Percentiles rank a stretch among this genome's conserved stretches.
These are phyloP conservation scores for Mediolabrus comicus DNA, from an alignment of 108 stramenopile species.

Conservation along the genomic window DNA sequence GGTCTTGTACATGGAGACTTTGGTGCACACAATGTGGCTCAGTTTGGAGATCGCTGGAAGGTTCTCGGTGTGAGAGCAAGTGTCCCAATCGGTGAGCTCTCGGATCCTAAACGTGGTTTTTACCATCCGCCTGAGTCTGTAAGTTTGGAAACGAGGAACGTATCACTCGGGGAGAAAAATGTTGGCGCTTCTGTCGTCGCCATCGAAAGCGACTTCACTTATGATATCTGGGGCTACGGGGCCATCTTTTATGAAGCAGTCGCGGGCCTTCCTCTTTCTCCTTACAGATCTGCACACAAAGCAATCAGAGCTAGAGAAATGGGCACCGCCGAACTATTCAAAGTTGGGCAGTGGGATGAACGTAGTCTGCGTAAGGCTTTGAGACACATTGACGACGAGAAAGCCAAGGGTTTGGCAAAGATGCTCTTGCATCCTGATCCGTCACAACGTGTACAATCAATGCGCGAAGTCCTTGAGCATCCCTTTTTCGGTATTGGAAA, in stretches of 20 bases:
- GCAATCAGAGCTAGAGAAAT: constrained; percentile 67
- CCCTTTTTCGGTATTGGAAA: constrained; percentile 60
- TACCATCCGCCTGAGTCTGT: constrained; percentile 88
- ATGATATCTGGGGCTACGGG: constrained; percentile 88
- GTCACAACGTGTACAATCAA: constrained; percentile 55
- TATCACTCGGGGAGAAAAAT: constrained; percentile 61
- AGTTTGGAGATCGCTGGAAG: constrained; percentile 86
- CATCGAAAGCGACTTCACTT: constrained; percentile 67
- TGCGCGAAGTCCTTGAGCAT: constrained; percentile 80
- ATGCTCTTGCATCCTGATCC: constrained; percentile 74
- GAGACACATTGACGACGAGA: constrained; percentile 47
- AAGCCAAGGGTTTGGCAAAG: constrained; percentile 66
- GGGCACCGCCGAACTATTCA: constrained; percentile 71
- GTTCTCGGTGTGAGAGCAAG: constrained; percentile 78
- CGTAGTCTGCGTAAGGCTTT: constrained; percentile 72
- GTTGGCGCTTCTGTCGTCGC: constrained; percentile 65
- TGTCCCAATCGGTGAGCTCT: constrained; percentile 60
- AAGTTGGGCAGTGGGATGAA: constrained; percentile 86
- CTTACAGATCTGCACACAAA: constrained; percentile 73
- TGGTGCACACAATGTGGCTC: constrained; percentile 86
- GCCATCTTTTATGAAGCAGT: constrained; percentile 81
- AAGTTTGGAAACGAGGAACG: constrained; percentile 68
- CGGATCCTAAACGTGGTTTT: constrained; percentile 79
- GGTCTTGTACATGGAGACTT: constrained; percentile 87
- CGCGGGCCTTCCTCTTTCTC: constrained; percentile 75